Evolutionary conservation across 192 early-diverging fungal species (phyloP).

Genomic region (Umbelopsis sp.): DNA sequence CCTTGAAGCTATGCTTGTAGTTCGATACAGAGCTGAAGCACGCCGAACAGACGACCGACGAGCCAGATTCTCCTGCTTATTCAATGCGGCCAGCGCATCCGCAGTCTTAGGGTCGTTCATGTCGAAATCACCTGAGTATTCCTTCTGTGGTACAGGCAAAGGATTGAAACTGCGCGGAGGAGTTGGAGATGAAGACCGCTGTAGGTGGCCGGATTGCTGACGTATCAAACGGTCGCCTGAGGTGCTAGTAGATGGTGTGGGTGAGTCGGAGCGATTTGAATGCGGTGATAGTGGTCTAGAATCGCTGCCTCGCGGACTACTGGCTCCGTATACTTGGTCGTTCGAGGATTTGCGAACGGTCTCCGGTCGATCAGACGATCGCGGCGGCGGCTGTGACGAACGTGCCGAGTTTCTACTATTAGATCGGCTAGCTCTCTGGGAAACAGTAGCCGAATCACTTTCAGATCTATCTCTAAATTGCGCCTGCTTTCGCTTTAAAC

Average conservation of each 20-base stretch:
- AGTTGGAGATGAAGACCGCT: not conserved
- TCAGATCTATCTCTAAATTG: conserved; percentile 39
- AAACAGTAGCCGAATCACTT: not conserved
- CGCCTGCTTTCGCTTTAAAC: conserved; percentile 55
- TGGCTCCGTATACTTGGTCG: not conserved
- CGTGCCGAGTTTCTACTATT: not conserved
- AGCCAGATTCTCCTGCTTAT: conserved; percentile 42
- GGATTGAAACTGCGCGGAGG: not conserved
- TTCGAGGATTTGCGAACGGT: not conserved
- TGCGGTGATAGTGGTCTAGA: not conserved
- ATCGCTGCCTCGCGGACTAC: not conserved
- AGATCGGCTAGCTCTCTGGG: not conserved
- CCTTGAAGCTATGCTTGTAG: not conserved
- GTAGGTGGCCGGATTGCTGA: not conserved
- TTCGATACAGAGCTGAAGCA: conserved; percentile 15
- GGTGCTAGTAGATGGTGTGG: conserved; percentile 5
- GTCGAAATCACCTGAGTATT: conserved; percentile 29
- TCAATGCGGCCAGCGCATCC: conserved; percentile 37
- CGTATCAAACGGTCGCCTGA: not conserved
- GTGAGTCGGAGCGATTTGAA: not conserved
- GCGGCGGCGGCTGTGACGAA: not conserved
- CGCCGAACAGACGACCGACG: conserved; percentile 40
- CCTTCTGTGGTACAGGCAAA: not conserved
- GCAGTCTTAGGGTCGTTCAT: conserved; percentile 42
- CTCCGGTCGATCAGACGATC: conserved; percentile 10